Evolutionary conservation across 768 basidiomycete species (phyloP).

Genomic region (Macrolepiota dolichaula): DNA sequence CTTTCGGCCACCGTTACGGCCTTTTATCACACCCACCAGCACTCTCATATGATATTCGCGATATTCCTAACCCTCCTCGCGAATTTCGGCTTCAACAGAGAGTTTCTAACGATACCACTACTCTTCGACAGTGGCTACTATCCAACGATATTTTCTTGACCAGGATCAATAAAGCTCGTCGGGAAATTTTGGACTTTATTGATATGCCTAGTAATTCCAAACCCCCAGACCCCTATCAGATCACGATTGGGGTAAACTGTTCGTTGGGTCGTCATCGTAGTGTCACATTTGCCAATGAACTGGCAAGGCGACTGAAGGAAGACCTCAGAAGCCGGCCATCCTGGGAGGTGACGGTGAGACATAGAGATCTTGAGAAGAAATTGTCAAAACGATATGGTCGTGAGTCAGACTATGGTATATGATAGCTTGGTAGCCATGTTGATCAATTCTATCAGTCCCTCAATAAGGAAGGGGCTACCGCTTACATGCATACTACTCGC

Average conservation of each 20-base stretch:
- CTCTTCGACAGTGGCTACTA: conserved; percentile 4
- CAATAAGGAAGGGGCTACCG: neutral
- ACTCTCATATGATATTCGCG: conserved; percentile 1
- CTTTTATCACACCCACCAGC: neutral
- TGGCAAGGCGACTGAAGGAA: neutral
- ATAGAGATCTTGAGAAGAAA: conserved; percentile 1
- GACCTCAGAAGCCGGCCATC: neutral
- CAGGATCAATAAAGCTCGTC: neutral
- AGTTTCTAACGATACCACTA: neutral
- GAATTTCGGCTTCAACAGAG: neutral
- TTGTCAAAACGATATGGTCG: neutral
- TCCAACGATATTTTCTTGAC: neutral
- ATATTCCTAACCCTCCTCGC: conserved; percentile 7
- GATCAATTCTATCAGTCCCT: neutral
- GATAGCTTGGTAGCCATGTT: neutral
- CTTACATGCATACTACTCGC: neutral
- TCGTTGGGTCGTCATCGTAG: conserved; percentile 1
- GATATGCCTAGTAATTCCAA: neutral
- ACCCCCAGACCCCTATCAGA: neutral
- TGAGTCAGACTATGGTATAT: neutral
- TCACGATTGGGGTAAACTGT: neutral
- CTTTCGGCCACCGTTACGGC: neutral
- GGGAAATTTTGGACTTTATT: neutral
- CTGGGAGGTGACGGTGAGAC: conserved; percentile 2
- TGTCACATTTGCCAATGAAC: conserved; percentile 1